Base-by-base conservation (phyloP, 768 basidiomycete genomes). In the Multifurca ochricompacta region DNA sequence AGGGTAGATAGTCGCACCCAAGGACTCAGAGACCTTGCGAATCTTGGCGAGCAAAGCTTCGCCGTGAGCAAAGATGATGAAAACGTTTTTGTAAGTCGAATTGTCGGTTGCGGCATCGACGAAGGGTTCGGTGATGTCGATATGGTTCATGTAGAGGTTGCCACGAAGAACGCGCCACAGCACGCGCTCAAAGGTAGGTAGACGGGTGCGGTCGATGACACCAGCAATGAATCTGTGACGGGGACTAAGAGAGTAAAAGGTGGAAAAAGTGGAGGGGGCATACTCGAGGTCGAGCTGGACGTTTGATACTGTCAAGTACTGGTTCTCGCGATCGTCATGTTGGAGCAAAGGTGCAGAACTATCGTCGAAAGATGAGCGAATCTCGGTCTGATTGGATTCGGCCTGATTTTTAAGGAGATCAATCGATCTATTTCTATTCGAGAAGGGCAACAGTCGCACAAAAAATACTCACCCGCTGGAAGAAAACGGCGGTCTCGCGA, bases 51-150 rank as follows among this genome's bases (percentile, higher is more conserved):
- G 81, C 19, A 98, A 75, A 18, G 87, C 83, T 35, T 90, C 85
- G 16, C 96, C 96, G 62, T 99, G 94, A 0, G 96, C 96, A 63
- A 99, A 99, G 66, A 99, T 98, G 72, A 99, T 95, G 74, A 99
- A 99, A 36, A 98, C 96, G 64, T 97, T 93, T 79, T 98, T 99
- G 74, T 88, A 82, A 19, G 87, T 88, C 72, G 94, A 89, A 18
- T 71, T 74, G 32, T 85, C 87, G 0, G 89, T 89, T 19, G 75
- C 77, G 13, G 93, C 87, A 66, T 98, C 91, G 53, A 91, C 77
- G 64, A 98, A 96, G 6, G 91, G 87, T 61, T 95, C 91, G 35
- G 79, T 77, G 62, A 99, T 98, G 70, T 98, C 94, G 50, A 85
- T 90, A 69, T 92, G 87, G 71, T 97, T 99, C 95, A 99, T 98